Conservation (phyloP, 1,284 basidiomycete species). For the Sporisorium graminicola region DNA sequence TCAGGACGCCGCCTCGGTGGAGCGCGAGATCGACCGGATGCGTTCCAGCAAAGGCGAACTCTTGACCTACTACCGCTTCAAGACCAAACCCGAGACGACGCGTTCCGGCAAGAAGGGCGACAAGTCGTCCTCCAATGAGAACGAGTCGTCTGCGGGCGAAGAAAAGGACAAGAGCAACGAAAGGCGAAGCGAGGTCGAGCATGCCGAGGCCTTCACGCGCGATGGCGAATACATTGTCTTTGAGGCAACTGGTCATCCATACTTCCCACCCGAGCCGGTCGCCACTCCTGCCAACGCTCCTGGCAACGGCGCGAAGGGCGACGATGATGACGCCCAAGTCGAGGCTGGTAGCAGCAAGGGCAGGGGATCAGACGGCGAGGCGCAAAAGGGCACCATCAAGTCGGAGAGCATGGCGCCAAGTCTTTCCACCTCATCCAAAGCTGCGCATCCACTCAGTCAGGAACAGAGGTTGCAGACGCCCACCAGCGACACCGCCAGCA, state of each 20-base stretch:
- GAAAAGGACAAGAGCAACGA: constrained; percentile 40
- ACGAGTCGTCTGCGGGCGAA: constrained; percentile 36
- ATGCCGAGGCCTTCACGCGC: constrained; percentile 45
- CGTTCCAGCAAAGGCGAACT: constrained; percentile 51
- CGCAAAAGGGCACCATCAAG: constrained; percentile 30
- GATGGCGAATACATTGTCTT: constrained; percentile 60
- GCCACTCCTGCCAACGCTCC: constrained; percentile 6
- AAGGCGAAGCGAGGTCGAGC: constrained; percentile 37
- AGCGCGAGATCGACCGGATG: constrained; percentile 53
- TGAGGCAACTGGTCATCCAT: constrained; percentile 61
- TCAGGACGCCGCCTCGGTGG: constrained; percentile 57
- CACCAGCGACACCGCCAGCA: constrained; percentile 37
- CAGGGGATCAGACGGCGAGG: constrained; percentile 12
- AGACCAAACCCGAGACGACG: constrained; percentile 53
- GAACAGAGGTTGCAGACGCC: constrained; percentile 44
- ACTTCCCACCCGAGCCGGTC: constrained; percentile 50
- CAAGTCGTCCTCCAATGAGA: constrained; percentile 26
- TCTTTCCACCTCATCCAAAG: constrained; percentile 26
- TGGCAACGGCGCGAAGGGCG: constrained; percentile 15
- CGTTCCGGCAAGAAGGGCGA: constrained; percentile 33
- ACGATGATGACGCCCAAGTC: constrained; percentile 12
- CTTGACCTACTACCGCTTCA: constrained; percentile 62
- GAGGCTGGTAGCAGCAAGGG: constrained; percentile 3
- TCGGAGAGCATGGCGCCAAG: constrained; percentile 32
- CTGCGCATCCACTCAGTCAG: constrained; percentile 41